phyloP scores from a whole-genome alignment of 2,329 filamentous ascomycete species.

The Pseudogymnoascus sp. region DNA sequence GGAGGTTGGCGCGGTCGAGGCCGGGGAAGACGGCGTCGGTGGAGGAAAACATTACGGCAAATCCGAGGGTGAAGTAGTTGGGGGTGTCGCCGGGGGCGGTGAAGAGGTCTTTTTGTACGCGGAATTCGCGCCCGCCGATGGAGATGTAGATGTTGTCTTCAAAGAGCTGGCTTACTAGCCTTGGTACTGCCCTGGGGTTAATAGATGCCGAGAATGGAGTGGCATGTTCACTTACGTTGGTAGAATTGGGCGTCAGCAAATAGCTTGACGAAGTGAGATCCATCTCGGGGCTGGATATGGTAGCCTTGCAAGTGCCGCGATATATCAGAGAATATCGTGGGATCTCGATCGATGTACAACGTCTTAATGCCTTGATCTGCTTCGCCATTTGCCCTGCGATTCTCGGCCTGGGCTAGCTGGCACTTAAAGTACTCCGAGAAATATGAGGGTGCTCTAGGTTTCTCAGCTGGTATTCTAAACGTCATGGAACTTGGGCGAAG shows the following conservation, averaged over 20 bases:
- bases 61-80: constrained; percentile 91
- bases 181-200: constrained; percentile 56
- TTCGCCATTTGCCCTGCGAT: constrained; percentile 41
- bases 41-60: constrained; percentile 76
- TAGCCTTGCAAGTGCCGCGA: constrained; percentile 88
- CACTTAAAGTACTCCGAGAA: constrained; percentile 91
- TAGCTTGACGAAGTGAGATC: constrained; percentile 80
- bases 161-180: constrained; percentile 82
- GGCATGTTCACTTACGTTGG: constrained; percentile 49
- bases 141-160: constrained; percentile 88
- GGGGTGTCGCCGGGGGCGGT: constrained; percentile 79
- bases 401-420: constrained; percentile 61
- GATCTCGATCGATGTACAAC: constrained; percentile 91
- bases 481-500: neutral
- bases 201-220: neutral
- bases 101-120: constrained; percentile 84
- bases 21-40: constrained; percentile 80
- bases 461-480: constrained; percentile 34
- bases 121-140: constrained; percentile 80
- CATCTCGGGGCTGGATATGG: constrained; percentile 73
- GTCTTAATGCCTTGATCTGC: constrained; percentile 53
- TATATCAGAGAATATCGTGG: constrained; percentile 81
- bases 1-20: constrained; percentile 66
- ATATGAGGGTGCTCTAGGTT: constrained; percentile 76
- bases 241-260: constrained; percentile 97